Conservation (phyloP, 2,329 filamentous ascomycete genomes). For the Leptographium procerum region DNA sequence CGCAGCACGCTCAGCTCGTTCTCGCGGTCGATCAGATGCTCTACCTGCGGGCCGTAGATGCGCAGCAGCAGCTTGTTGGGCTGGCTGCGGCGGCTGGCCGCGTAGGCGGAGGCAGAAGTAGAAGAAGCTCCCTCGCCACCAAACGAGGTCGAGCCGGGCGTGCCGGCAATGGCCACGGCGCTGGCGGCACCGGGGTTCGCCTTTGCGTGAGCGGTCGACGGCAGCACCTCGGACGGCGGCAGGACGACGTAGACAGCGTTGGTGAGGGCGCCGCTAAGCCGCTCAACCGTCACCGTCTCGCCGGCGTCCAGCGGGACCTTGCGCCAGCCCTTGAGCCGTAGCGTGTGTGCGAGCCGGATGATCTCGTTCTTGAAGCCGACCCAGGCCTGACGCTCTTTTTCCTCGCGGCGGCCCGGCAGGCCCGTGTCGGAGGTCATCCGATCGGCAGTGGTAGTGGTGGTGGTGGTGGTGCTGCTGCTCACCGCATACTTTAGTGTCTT, state of each 20-base stretch:
- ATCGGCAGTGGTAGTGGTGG: too few relatives aligned
- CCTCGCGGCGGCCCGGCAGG: slow-evolving; percentile 22
- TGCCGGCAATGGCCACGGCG: slow-evolving; percentile 14
- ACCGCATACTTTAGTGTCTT: slow-evolving; percentile 64
- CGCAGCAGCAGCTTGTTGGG: slow-evolving; percentile 69
- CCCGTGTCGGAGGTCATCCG: too few relatives aligned
- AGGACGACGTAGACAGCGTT: slow-evolving; percentile 94
- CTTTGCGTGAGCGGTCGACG: not conserved
- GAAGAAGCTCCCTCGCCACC: not conserved
- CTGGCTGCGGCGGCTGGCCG: slow-evolving; percentile 17
- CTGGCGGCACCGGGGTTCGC: not conserved
- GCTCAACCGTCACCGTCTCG: slow-evolving; percentile 56
- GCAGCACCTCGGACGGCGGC: slow-evolving; percentile 49
- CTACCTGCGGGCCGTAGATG: slow-evolving; percentile 89
- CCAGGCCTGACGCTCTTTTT: slow-evolving; percentile 70
- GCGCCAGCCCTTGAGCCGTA: slow-evolving; percentile 86
- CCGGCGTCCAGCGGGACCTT: slow-evolving; percentile 63
- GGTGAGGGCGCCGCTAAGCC: slow-evolving; percentile 82
- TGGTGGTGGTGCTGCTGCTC: slow-evolving; percentile 15
- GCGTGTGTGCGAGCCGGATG: slow-evolving; percentile 75
- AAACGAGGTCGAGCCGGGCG: not conserved
- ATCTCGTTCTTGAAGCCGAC: slow-evolving; percentile 85
- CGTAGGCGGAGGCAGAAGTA: not conserved
- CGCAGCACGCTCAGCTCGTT: slow-evolving; percentile 78
- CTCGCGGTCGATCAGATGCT: slow-evolving; percentile 89